phyloP scores from a whole-genome alignment of 1,284 basidiomycete species.

The Cryptococcus sp. region DNA sequence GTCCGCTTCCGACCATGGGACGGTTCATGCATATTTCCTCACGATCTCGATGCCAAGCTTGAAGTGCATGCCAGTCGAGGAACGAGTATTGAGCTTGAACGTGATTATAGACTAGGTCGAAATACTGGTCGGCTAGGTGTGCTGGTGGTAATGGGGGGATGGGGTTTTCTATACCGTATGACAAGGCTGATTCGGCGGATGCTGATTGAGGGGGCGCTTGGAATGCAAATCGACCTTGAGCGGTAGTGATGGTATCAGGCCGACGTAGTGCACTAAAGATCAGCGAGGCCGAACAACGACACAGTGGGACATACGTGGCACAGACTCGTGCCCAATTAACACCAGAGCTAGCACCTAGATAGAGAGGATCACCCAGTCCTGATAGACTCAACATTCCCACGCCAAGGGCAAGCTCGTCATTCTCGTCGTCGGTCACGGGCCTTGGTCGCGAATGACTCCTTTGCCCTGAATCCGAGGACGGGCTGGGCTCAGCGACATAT shows the following conservation, averaged over 20 bases:
- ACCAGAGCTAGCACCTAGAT: conserved; percentile 29
- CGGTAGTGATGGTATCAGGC: conserved; percentile 14
- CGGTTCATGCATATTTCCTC: conserved; percentile 25
- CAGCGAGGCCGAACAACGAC: not conserved
- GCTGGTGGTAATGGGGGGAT: conserved; percentile 23
- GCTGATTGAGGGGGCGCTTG: conserved; percentile 24
- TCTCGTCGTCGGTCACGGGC: conserved; percentile 3
- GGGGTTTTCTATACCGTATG: conserved; percentile 24
- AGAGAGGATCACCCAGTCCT: conserved; percentile 27
- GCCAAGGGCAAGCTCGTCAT: conserved; percentile 25
- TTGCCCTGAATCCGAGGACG: not conserved
- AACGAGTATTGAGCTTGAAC: conserved; percentile 32
- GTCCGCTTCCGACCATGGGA: conserved; percentile 21
- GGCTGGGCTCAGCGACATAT: not conserved
- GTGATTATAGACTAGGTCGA: conserved; percentile 24
- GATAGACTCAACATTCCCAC: conserved; percentile 24
- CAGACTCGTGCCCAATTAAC: conserved; percentile 33
- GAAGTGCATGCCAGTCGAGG: conserved; percentile 25
- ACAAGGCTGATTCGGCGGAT: conserved; percentile 23
- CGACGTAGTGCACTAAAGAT: conserved; percentile 17
- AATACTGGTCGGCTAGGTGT: conserved; percentile 18
- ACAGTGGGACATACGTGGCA: conserved; percentile 19
- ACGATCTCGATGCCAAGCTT: conserved; percentile 26
- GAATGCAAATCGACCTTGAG: conserved; percentile 23
- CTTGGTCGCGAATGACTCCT: not conserved